Evolutionary conservation across 768 basidiomycete genomes (phyloP).

Genomic region (Zangia roseola): DNA sequence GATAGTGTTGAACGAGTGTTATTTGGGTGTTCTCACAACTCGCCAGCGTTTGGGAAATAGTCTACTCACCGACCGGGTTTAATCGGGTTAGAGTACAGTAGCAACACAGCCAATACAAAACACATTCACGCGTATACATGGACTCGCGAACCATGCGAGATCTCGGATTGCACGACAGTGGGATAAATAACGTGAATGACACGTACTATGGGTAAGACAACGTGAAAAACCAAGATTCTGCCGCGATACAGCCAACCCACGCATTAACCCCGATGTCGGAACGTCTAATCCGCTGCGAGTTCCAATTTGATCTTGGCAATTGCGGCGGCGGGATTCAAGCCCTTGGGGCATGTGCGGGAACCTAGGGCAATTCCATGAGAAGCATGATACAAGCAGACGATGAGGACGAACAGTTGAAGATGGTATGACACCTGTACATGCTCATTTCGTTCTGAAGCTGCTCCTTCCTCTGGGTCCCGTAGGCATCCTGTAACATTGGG

Average conservation of each 20-base stretch:
- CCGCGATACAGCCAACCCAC: background rate
- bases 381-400: background rate
- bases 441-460: slow-evolving; percentile 94
- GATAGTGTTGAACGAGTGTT: too few relatives aligned
- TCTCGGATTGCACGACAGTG: background rate
- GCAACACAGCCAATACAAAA: too few relatives aligned
- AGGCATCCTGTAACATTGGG: slow-evolving; percentile 56
- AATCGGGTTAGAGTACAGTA: too few relatives aligned
- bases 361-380: slow-evolving; percentile 39
- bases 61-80: too few relatives aligned
- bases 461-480: slow-evolving; percentile 80
- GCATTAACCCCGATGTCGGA: background rate
- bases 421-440: slow-evolving; percentile 97
- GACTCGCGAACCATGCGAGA: too few relatives aligned
- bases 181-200: background rate
- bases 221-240: too few relatives aligned
- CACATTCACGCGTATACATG: too few relatives aligned
- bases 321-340: slow-evolving; percentile 88
- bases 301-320: slow-evolving; percentile 94
- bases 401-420: slow-evolving; percentile 80
- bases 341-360: slow-evolving; percentile 96
- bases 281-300: slow-evolving; percentile 65
- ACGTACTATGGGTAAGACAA: background rate
- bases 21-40: too few relatives aligned
- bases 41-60: too few relatives aligned